phyloP scores from a whole-genome alignment of 192 early-diverging fungal genomes.

The Mortierella alpina region DNA sequence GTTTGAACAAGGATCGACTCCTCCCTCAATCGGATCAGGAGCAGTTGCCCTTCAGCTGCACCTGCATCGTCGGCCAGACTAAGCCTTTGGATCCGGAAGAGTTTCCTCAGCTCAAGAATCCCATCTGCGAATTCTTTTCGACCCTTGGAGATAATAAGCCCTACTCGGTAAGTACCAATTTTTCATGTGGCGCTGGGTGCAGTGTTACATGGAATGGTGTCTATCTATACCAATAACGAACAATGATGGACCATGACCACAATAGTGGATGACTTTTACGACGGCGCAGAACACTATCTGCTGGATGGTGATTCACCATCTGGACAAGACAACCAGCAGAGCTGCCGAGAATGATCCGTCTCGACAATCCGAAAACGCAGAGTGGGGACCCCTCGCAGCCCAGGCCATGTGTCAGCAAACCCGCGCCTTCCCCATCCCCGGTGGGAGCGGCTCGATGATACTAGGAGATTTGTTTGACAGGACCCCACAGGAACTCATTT shows the following conservation, averaged over 20 bases:
- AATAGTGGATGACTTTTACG: slow-evolving; percentile 15
- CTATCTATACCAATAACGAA: neutral
- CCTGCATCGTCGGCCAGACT: slow-evolving; percentile 21
- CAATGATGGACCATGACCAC: neutral
- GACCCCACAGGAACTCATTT: neutral
- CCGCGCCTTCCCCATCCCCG: neutral
- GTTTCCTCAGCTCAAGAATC: neutral
- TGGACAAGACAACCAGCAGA: neutral
- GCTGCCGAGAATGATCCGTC: neutral
- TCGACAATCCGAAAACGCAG: neutral
- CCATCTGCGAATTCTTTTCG: neutral
- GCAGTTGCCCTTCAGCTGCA: slow-evolving; percentile 1
- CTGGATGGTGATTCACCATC: slow-evolving; percentile 9
- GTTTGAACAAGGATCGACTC: neutral
- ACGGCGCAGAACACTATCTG: neutral
- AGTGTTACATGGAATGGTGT: neutral
- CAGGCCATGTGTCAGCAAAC: neutral
- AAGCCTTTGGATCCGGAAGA: neutral
- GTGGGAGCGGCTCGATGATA: neutral
- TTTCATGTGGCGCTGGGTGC: neutral
- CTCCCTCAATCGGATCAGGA: neutral
- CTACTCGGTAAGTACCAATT: neutral
- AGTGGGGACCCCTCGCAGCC: slow-evolving; percentile 10
- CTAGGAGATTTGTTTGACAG: slow-evolving; percentile 3
- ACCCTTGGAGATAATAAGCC: slow-evolving; percentile 1